Evolutionary conservation across 169 alveolate genomes (phyloP), one percentile per base, ranked within the genome.

Genomic region (Perkinsus chesapeaki): DNA sequence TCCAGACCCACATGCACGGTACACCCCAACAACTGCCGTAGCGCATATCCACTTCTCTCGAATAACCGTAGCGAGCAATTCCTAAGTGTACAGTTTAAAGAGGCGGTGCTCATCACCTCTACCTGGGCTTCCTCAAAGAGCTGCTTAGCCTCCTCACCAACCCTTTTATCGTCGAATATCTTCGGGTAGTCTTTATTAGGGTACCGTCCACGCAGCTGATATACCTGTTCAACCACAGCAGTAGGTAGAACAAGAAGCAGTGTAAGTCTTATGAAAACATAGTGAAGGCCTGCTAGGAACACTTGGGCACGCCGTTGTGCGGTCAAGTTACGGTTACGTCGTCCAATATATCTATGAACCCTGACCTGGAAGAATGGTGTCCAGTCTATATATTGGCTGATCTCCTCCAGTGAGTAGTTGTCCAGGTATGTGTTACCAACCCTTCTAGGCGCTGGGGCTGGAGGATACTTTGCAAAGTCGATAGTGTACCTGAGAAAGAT

Each of bases 161-260:
- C 95, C n/a, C 93, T 91, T 19, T 91, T 92, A 60, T 95, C 97
- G 39, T 95, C 92, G 60, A 95, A 95, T 39, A 95, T 94, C 93
- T 94, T 94, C 19, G 97, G 97, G 92, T 92, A 95, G 20, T 94
- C 91, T 91, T 96, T 91, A 93, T 94, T 95, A 0, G 97, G 97
- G 92, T 95, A 95, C 82, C 95, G 94, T 1, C 97, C 97, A 82
- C 97, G 91, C 12, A 95, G 39, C 73, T 95, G 95, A 60, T 60
- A 60, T 23, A 60, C 82, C 82, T 60, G 82, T 16, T 9, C 60
- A 43, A 60, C 12, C 12, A 12, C 3, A 60, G 82, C 82, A 60
- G 12, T 7, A 9, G 31, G 82, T 7, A 23, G n/a, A n/a, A n/a
- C n/a, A n/a, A n/a, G n/a, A n/a, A n/a, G n/a, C n/a, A n/a, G n/a